Base-by-base conservation (phyloP, 306 rosid species). In the cucumber (Cucumis sativus) region DNA sequence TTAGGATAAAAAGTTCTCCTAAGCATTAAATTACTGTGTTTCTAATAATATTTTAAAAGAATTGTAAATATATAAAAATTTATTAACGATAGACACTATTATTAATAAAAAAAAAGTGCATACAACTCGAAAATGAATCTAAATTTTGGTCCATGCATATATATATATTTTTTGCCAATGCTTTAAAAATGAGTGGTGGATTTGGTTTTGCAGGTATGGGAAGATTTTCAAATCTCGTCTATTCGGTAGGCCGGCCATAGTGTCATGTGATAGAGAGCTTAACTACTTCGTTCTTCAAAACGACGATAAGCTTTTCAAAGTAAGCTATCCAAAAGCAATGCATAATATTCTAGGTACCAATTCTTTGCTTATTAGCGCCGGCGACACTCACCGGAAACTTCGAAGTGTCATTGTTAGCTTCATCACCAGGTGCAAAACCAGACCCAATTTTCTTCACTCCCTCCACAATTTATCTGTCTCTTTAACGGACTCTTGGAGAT, bases 261-360 rank as follows among this genome's bases (percentile, higher is more conserved):
- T 93, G 59, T 93, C 98, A 10, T 93, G 95, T 60, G 92, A 93
- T 82, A 79, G 79, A 72, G 95, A 91, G 76, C 83, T 93, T 56
- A 93, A 88, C 86, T 37, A 67, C 87, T 91, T 84, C 45, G 76
- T 92, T 82, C 94, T 92, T 85, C 96, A 90, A 57, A 92, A 92
- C 56, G 96, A 92, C 71, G 91, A 90, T 39, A 92, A 80, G 72
- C 69, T 90, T 16, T 90, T 92, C 80, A 85, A 86, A 45, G 87
- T 79, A 60, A 85, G 88, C 78, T 92, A 92, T 79, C 98, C 98
- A 4, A 90, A 86, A 68, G 79, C 81, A 10, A 88, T 93, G 78
- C 96, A 87, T 64, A 84, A 84, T 8, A 93, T 93, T 74, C 89
- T 91, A 40, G 98, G 96, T 2, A 87, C 79, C 56, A 65, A 75